These are phyloP conservation scores for Lactifluus hygrophoroides DNA, from an alignment of 768 basidiomycete species.

Conservation along the genomic window DNA sequence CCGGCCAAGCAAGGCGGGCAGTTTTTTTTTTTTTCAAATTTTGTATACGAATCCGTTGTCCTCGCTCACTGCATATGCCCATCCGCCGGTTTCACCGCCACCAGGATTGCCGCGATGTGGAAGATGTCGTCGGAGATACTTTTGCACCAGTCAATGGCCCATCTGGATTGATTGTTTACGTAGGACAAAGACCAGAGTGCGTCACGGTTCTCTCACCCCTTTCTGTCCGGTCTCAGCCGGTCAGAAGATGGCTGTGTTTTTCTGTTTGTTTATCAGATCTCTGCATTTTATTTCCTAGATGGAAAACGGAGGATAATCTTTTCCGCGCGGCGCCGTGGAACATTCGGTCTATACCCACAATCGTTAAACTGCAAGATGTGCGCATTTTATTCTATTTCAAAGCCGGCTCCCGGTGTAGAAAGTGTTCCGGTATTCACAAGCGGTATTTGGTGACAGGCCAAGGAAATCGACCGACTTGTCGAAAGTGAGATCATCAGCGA, in stretches of 20 bases:
- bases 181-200: slow-evolving; percentile 57
- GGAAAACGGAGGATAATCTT: slow-evolving; percentile 51
- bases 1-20: not conserved
- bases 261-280: not conserved
- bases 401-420: not conserved
- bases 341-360: slow-evolving; percentile 52
- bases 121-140: slow-evolving; percentile 41
- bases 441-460: slow-evolving; percentile 7
- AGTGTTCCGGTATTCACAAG: not conserved
- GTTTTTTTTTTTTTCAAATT: not conserved
- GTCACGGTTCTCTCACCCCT: slow-evolving; percentile 21
- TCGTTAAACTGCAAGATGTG: slow-evolving; percentile 53
- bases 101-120: slow-evolving; percentile 61
- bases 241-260: not conserved
- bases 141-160: slow-evolving; percentile 41
- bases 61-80: slow-evolving; percentile 14
- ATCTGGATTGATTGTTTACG: slow-evolving; percentile 54
- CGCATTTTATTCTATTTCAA: slow-evolving; percentile 22
- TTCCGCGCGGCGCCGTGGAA: slow-evolving; percentile 60
- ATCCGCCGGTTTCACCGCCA: slow-evolving; percentile 1
- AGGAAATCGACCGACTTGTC: slow-evolving; percentile 18
- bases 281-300: slow-evolving; percentile 37
- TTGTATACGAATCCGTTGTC: not conserved
- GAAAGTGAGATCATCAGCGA: slow-evolving; percentile 17
- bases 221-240: not conserved